Percentiles rank a stretch among this genome's conserved stretches.
phyloP scores from a whole-genome alignment of 208 protist species.

The Lotmaria passim region DNA sequence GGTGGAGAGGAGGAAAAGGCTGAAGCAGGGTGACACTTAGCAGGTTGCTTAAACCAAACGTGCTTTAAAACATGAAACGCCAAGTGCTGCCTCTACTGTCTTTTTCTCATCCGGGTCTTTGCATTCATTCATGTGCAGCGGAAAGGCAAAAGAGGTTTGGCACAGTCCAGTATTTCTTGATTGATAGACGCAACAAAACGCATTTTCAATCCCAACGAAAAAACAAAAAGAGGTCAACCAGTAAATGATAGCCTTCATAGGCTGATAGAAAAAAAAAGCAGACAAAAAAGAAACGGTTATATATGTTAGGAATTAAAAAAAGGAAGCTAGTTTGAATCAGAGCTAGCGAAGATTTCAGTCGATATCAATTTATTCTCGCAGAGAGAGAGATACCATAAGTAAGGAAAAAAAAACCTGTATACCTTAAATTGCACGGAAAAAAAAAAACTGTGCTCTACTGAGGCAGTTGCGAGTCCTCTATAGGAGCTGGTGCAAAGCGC shows the following conservation, averaged over 20 bases:
- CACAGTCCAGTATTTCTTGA: too few species aligned
- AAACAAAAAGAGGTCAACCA: too few species aligned
- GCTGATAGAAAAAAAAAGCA: neutral
- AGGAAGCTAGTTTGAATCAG: neutral
- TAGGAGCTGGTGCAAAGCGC: conserved; percentile 16
- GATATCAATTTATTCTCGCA: too few species aligned
- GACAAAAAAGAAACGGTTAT: neutral
- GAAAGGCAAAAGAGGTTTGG: too few species aligned
- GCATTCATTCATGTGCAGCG: too few species aligned
- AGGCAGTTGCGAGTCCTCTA: neutral
- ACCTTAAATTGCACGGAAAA: conserved; percentile 4
- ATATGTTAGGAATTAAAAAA: neutral
- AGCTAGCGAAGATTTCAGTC: too few species aligned
- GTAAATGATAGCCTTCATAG: neutral
- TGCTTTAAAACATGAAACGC: too few species aligned
- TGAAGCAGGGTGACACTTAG: too few species aligned
- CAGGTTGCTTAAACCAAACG: too few species aligned
- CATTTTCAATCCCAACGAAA: neutral
- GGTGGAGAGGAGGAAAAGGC: conserved; percentile 5
- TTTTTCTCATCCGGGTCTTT: too few species aligned
- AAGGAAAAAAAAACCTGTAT: conserved; percentile 3
- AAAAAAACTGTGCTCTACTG: too few species aligned
- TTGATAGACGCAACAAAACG: neutral
- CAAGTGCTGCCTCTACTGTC: too few species aligned
- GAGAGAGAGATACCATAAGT: conserved; percentile 2